Base-by-base conservation (phyloP, 2,329 filamentous ascomycete species). In the Massarina eburnea region DNA sequence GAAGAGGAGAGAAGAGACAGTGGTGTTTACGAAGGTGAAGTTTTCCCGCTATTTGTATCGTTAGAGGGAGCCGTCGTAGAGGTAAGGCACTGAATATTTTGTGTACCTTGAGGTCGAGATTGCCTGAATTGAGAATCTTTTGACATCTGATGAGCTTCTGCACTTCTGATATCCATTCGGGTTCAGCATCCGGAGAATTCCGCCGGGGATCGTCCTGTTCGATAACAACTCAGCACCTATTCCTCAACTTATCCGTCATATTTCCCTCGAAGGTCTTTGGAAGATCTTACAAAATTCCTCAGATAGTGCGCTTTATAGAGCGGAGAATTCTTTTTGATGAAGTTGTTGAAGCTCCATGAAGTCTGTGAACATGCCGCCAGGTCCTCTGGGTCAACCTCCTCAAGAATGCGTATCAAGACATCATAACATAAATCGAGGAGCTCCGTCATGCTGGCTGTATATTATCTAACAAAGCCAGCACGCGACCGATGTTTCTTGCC, bases 221-320 rank as follows among this genome's bases (percentile, higher is more conserved):
- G n/a, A n/a, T n/a, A n/a, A n/a, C n/a, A 1, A n/a, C 33, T 59
- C 32, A 63, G 47, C 39, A 43, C 5, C 10, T 15, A 9, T 10
- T 41, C n/a, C 30, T 21, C 41, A 36, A 19, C 35, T 35, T 8
- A 6, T 15, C 6, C 20, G 27, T n/a, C n/a, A n/a, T n/a, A n/a
- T 10, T 10, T 1, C 14, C 19, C n/a, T 9, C 14, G 9, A 3
- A n/a, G n/a, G n/a, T n/a, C 5, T 14, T 7, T 14, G 24, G 10
- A 30, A 14, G 6, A 6, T 50, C 73, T 57, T 66, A 86, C 84
- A 43, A 83, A 75, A 34, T 69, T 66, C 14, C 72, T 72, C 3
- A 84, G 66, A 62, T 88, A 91, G 6, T 88, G 71, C 18, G 79
- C 76, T 48, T 80, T 83, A 65, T 77, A 85, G 10, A 91, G 70